Evolutionary conservation across 73 alveolate genomes (phyloP), one percentile per base, ranked within the genome.

Genomic region (Stentor coeruleus): DNA sequence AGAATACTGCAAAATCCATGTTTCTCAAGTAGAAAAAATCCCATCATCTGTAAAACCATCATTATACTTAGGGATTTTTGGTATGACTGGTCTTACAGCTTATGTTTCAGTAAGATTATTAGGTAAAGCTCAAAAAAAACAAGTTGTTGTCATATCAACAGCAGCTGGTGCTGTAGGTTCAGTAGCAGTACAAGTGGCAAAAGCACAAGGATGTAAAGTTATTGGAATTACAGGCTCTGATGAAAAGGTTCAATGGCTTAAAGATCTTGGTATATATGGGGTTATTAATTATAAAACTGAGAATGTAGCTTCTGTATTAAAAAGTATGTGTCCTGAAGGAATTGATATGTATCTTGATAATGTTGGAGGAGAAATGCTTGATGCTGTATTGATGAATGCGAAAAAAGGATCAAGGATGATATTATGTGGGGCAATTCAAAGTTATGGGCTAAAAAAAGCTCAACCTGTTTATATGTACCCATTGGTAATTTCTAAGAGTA

Each of bases 141-240:
- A 91, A 36, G 82, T 90, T 38, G 58, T 89, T 33, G 95, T 91
- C 40, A 87, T 91, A 3, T 86, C 93, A 15, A 94, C 94, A 39
- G 97, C 97, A 82, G 95, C 97, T 38, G 97, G 97, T 2, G 97
- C 95, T 1, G 93, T 85, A 76, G 97, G 97, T 39, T 77, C 84
- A 73, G 84, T 91, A 3, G 97, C 94, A 1, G 90, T 82, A 42
- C 92, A 91, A 91, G 72, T 91, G 40, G 97, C 94, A 2, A 91
- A 91, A 86, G 77, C 84, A 30, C 58, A 49, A 1, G 94, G 94
- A 38, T 59, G 75, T 49, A 88, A 87, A 75, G 94, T 82, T 33
- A 74, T 80, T 14, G 97, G 95, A 37, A 42, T 91, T 38, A 92
- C 95, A 31, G 97, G 95, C 26, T 72, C 87, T 35, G 86, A 83